Base-by-base conservation (phyloP, 2,329 filamentous ascomycete genomes). In the Colletotrichum scovillei region DNA sequence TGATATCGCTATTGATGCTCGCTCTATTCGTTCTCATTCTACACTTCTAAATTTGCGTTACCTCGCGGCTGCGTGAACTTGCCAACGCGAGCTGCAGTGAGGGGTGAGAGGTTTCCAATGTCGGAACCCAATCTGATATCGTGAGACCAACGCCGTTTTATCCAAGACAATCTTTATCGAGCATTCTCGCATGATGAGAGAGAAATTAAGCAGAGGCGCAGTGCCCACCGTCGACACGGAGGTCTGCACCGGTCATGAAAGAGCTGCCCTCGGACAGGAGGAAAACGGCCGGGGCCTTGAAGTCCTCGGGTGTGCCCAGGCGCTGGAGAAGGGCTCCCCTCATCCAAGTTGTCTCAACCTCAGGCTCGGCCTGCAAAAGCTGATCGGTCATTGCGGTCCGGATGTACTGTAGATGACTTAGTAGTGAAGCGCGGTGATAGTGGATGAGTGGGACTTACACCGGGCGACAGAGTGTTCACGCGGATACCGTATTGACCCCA, bases 401-500 rank as follows among this genome's bases (percentile, higher is more conserved):
- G 70, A 88, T 87, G 71, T 87, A 87, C 80, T 83, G 49, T 14
- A 9, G 5, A 16, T 1, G 4, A 4, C 28, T 35, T 24, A 38
- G 49, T n/a, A 5, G 11, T 55, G 35, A 62, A 42, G 28, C 2
- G 1, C 19, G n/a, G 53, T 14, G 12, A 32, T 14, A 4, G 22
- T 35, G 57, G 11, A 8, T 28, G 16, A 28, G 3, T 66, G 8
- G 7, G n/a, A 77, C 81, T 73, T 81, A 85, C 83, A 3, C 91
- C 91, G 0, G 91, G 91, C 58, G 89, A 92, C 58, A 93, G 84
- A 1, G 89, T 92, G 80, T 93, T 93, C 73, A 93, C 88, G 9
- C 91, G 86, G 67, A 93, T 92, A 30, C 88, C 89, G 79, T 90
- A 84, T 69, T 86, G 81, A 24, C 89, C 90, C 90, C 90, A 92